Conservation (phyloP, 495 filamentous ascomycete species). For the Penicillium roqueforti region DNA sequence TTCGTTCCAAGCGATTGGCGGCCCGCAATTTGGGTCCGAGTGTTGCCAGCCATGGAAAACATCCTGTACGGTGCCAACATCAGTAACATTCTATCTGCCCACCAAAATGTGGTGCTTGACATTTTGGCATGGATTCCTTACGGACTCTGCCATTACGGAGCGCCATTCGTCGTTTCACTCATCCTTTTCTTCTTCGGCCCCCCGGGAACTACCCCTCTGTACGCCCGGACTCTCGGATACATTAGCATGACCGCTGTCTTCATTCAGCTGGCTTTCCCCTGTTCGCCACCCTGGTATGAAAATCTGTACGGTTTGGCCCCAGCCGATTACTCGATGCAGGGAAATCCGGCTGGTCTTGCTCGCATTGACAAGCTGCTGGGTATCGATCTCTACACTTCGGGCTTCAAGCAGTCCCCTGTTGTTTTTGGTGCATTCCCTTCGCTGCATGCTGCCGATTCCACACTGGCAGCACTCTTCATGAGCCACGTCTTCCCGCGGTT, state of each 20-base stretch:
- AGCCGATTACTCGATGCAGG: slow-evolving; percentile 84
- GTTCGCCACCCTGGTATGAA: slow-evolving; percentile 95
- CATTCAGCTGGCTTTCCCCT: slow-evolving; percentile 85
- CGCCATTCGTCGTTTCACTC: slow-evolving; percentile 67
- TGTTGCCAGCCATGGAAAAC: slow-evolving; percentile 93
- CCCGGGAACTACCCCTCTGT: slow-evolving; percentile 79
- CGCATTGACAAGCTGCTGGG: slow-evolving; percentile 86
- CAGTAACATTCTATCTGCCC: slow-evolving; percentile 88
- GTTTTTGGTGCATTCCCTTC: slow-evolving; percentile 95
- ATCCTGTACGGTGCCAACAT: slow-evolving; percentile 95
- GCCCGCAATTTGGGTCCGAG: slow-evolving; percentile 89
- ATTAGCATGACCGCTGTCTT: slow-evolving; percentile 82
- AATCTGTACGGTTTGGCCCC: slow-evolving; percentile 82
- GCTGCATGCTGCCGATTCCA: slow-evolving; percentile 79
- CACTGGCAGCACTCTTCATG: slow-evolving; percentile 88
- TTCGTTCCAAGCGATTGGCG: slow-evolving; percentile 83
- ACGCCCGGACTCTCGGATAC: slow-evolving; percentile 82
- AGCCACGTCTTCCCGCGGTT: slow-evolving; percentile 80
- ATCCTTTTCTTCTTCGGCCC: slow-evolving; percentile 84
- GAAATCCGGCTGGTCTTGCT: slow-evolving; percentile 81
- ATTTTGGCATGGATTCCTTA: slow-evolving; percentile 92
- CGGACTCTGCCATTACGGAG: slow-evolving; percentile 81
- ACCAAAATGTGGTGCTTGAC: slow-evolving; percentile 75
- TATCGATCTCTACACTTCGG: slow-evolving; percentile 85
- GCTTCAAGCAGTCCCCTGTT: slow-evolving; percentile 80